Evolutionary conservation across 1,139 yeast species (phyloP).

Genomic region (Nakaseomyces delphensis): DNA sequence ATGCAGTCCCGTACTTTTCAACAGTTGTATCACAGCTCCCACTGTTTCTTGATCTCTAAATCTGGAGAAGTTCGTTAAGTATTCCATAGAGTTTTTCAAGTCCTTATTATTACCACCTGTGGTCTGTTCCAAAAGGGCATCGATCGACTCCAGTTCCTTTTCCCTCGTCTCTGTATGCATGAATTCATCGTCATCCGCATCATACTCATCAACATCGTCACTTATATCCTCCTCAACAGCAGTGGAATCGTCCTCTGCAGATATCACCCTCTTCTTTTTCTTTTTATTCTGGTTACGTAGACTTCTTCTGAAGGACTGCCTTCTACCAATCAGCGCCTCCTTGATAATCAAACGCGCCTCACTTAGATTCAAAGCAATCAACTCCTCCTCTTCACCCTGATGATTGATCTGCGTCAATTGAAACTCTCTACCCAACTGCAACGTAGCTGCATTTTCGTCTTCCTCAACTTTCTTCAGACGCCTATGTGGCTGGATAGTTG

Average conservation of each 20-base stretch:
- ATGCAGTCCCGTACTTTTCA: slow-evolving; percentile 72
- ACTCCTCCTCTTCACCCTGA: slow-evolving; percentile 64
- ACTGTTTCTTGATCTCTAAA: slow-evolving; percentile 90
- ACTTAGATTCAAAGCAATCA: slow-evolving; percentile 77
- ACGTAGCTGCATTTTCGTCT: slow-evolving; percentile 83
- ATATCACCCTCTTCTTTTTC: slow-evolving; percentile 32
- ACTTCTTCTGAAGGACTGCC: slow-evolving; percentile 38
- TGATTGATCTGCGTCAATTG: slow-evolving; percentile 73
- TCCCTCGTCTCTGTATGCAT: slow-evolving; percentile 32
- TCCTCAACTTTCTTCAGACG: slow-evolving; percentile 60
- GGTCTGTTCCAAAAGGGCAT: slow-evolving; percentile 30
- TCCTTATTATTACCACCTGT: slow-evolving; percentile 62
- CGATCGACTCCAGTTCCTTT: slow-evolving; percentile 31
- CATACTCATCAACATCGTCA: slow-evolving; percentile 31
- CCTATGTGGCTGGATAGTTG: slow-evolving; percentile 76
- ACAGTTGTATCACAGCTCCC: slow-evolving; percentile 80
- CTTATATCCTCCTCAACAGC: slow-evolving; percentile 16
- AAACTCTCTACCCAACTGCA: slow-evolving; percentile 89
- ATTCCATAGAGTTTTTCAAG: slow-evolving; percentile 84
- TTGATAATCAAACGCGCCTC: slow-evolving; percentile 86
- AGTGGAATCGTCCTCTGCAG: slow-evolving; percentile 11
- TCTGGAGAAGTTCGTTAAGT: slow-evolving; percentile 75
- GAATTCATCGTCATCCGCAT: slow-evolving; percentile 30
- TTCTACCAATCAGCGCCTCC: slow-evolving; percentile 80
- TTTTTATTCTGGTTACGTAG: slow-evolving; percentile 34